phyloP scores from a whole-genome alignment of 148 eudicot genomes.

The Heliamphora exappendiculata region DNA sequence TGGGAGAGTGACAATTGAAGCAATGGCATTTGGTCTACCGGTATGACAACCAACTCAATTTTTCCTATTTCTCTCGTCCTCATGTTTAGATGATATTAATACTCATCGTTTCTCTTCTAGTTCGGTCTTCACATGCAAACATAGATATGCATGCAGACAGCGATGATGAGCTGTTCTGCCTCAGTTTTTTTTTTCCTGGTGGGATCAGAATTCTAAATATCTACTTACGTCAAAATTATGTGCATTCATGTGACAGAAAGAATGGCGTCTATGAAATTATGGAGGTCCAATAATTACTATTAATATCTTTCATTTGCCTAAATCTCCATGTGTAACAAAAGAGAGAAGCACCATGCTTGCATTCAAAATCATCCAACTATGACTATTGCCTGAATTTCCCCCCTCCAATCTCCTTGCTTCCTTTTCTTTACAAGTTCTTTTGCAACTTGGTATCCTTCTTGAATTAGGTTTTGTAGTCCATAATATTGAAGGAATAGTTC shows the following conservation, averaged over 20 bases:
- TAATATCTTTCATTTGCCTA: not conserved
- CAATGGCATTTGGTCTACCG: slow-evolving; percentile 97
- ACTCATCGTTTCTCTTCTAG: not conserved
- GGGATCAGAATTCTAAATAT: not conserved
- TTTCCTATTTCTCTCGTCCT: slow-evolving; percentile 1
- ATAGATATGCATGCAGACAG: no score
- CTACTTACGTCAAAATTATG: not conserved
- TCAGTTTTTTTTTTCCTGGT: no score
- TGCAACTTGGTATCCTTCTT: no score
- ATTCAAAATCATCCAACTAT: not conserved
- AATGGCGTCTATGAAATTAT: not conserved
- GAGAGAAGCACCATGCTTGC: not conserved
- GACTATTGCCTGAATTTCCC: not conserved
- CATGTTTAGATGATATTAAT: not conserved
- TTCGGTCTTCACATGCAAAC: not conserved
- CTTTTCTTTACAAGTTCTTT: no score
- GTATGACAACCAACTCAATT: slow-evolving; percentile 36
- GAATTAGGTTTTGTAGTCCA: no score
- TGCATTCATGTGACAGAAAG: not conserved
- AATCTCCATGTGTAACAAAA: not conserved
- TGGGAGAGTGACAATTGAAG: slow-evolving; percentile 96
- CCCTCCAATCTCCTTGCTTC: no score
- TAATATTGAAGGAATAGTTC: no score
- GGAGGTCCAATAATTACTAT: not conserved
- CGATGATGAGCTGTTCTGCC: no score